Conservation (phyloP, 1,284 basidiomycete species). For the Cryptococcus sp. region DNA sequence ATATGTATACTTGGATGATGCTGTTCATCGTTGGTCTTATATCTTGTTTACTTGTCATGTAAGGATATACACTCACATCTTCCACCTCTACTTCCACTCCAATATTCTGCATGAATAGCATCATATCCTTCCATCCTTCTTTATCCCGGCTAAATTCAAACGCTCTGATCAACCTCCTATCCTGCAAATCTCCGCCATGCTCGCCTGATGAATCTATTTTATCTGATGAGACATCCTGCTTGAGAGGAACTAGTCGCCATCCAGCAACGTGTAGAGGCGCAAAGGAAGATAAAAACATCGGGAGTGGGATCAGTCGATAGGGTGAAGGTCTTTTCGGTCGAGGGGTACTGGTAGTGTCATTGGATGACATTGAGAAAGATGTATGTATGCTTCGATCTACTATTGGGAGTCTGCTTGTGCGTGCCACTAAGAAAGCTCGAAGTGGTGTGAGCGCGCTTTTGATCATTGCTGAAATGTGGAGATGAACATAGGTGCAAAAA, state of each 20-base stretch:
- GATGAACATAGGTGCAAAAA: no score
- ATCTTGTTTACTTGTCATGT: background rate
- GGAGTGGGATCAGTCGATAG: constrained; percentile 31
- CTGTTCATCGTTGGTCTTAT: constrained; percentile 8
- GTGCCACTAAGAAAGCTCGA: no score
- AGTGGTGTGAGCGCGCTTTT: no score
- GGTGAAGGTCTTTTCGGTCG: constrained; percentile 13
- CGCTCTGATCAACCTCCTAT: constrained; percentile 21
- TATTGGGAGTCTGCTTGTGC: no score
- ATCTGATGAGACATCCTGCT: background rate
- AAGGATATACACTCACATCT: constrained; percentile 24
- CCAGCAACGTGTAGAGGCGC: constrained; percentile 33
- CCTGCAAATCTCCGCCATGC: constrained; percentile 27
- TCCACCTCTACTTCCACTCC: constrained; percentile 15
- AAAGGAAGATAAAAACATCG: constrained; percentile 27
- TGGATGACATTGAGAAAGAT: no score
- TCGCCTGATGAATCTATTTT: background rate
- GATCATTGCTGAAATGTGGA: no score
- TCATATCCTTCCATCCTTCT: constrained; percentile 28
- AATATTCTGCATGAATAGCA: constrained; percentile 8
- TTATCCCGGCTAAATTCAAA: constrained; percentile 24
- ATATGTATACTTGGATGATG: constrained; percentile 37
- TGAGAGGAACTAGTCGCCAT: constrained; percentile 27
- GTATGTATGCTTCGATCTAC: no score
- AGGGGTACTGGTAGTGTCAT: background rate